These are phyloP conservation scores for Zizania palustris DNA, from an alignment of 202 grass and related monocot species.

Conservation along the genomic window DNA sequence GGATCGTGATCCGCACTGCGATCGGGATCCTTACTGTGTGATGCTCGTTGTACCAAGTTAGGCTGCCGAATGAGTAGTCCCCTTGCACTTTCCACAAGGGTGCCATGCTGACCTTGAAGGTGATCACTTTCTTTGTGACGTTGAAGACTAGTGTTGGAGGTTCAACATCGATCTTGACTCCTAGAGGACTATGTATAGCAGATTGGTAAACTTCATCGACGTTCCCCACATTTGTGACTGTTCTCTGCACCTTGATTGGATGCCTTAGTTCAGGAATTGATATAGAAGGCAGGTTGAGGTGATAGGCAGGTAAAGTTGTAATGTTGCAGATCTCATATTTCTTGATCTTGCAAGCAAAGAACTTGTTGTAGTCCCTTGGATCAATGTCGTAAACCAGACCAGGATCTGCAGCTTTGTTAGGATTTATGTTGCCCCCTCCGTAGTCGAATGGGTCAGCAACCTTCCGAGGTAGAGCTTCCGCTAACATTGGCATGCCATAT, in stretches of 20 bases:
- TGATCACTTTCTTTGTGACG: slow-evolving; percentile 20
- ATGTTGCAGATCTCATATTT: slow-evolving; percentile 31
- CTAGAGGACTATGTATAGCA: slow-evolving; percentile 34
- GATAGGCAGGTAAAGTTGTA: slow-evolving; percentile 21
- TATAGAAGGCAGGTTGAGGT: slow-evolving; percentile 50
- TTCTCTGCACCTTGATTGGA: slow-evolving; percentile 31
- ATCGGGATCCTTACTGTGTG: slow-evolving; percentile 52
- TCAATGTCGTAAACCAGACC: slow-evolving; percentile 57
- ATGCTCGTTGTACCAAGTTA: slow-evolving; percentile 53
- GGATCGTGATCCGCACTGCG: slow-evolving; percentile 48
- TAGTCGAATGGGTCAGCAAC: slow-evolving; percentile 61
- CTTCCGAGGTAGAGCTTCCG: slow-evolving; percentile 53
- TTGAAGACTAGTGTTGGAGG: slow-evolving; percentile 48
- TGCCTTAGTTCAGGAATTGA: slow-evolving; percentile 53
- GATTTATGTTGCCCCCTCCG: slow-evolving; percentile 53
- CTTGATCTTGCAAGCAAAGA: slow-evolving; percentile 47
- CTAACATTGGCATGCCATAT: slow-evolving; percentile 49
- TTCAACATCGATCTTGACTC: slow-evolving; percentile 44
- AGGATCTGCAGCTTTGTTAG: slow-evolving; percentile 51
- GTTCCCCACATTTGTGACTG: slow-evolving; percentile 55
- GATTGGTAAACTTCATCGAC: slow-evolving; percentile 41
- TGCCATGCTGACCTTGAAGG: slow-evolving; percentile 53
- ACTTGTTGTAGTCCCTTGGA: slow-evolving; percentile 56
- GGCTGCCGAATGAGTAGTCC: slow-evolving; percentile 55
- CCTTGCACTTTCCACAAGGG: slow-evolving; percentile 53